Percentiles rank a stretch among this genome's conserved stretches.
phyloP scores from a whole-genome alignment of 495 filamentous ascomycete species.

The Penicillium goetzii region DNA sequence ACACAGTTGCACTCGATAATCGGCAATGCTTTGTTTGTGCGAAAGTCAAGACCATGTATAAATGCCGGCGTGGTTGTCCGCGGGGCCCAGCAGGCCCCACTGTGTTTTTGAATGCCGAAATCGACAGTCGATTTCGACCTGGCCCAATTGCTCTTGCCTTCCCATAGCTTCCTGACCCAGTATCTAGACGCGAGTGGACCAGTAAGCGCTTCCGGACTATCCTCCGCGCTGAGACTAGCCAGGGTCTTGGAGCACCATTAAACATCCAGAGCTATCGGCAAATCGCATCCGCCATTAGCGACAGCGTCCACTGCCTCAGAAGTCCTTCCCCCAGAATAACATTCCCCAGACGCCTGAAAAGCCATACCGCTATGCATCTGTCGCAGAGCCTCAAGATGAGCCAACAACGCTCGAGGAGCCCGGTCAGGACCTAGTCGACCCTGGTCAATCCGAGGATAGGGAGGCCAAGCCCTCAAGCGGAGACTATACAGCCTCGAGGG shows the following conservation, averaged over 20 bases:
- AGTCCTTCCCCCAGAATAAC: too few relatives aligned
- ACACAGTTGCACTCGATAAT: conserved; percentile 13
- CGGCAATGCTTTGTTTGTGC: conserved; percentile 14
- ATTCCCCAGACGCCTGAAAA: neutral
- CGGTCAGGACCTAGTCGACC: neutral
- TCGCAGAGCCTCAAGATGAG: neutral
- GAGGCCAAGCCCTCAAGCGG: neutral
- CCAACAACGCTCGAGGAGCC: neutral
- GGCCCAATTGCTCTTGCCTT: conserved; percentile 10
- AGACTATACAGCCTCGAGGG: neutral
- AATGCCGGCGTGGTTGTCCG: conserved; percentile 12
- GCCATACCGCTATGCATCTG: neutral
- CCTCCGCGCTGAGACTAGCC: too few relatives aligned
- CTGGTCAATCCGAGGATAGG: neutral
- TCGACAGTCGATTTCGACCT: conserved; percentile 19
- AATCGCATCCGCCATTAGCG: too few relatives aligned
- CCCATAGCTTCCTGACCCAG: too few relatives aligned
- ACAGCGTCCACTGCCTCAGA: too few relatives aligned
- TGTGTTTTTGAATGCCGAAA: conserved; percentile 14
- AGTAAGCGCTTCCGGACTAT: too few relatives aligned
- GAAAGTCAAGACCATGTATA: conserved; percentile 19
- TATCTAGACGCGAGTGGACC: conserved; percentile 15
- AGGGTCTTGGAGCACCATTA: too few relatives aligned
- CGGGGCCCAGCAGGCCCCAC: conserved; percentile 12
- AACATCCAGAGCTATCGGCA: conserved; percentile 20